A percentile compares a stretch with the other conserved stretches of the same genome.
Evolutionary conservation across 2,329 filamentous ascomycete genomes (phyloP).

Genomic region (Pseudogymnoascus sp.): DNA sequence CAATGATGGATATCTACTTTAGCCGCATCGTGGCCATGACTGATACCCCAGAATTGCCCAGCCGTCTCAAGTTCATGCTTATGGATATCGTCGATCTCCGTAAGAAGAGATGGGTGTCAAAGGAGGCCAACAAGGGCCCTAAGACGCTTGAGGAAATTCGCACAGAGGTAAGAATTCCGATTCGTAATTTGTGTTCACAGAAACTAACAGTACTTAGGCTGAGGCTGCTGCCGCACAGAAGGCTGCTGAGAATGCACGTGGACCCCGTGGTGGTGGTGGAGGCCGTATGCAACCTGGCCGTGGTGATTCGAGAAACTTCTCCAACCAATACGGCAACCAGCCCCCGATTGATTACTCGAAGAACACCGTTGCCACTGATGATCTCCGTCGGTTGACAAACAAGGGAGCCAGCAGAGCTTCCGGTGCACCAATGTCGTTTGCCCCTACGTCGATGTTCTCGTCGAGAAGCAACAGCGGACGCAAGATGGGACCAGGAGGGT

Average conservation of each 20-base stretch:
- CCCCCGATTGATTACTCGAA: constrained; percentile 61
- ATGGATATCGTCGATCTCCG: constrained; percentile 89
- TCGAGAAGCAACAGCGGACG: constrained; percentile 88
- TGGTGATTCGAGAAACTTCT: constrained; percentile 81
- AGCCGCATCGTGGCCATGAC: constrained; percentile 76
- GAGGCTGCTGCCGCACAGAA: constrained; percentile 74
- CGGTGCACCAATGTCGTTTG: constrained; percentile 50
- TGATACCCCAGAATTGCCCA: constrained; percentile 71
- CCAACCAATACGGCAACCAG: constrained; percentile 60
- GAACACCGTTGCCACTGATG: constrained; percentile 85
- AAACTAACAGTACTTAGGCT: constrained; percentile 36
- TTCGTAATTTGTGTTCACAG: not conserved
- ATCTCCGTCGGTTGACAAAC: constrained; percentile 70
- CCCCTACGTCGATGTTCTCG: constrained; percentile 78
- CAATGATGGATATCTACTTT: constrained; percentile 93
- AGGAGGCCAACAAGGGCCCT: constrained; percentile 86
- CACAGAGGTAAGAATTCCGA: constrained; percentile 54
- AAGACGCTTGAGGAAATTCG: constrained; percentile 94
- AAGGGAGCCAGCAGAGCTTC: constrained; percentile 55
- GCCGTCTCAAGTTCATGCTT: constrained; percentile 91
- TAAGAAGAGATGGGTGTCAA: constrained; percentile 68
- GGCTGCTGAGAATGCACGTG: constrained; percentile 62
- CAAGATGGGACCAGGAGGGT: constrained; percentile 66
- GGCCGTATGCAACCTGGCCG: constrained; percentile 69
- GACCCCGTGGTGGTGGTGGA: constrained; percentile 58